Percentiles rank a stretch among this genome's conserved stretches.
Conservation (phyloP, 805 yeast species). For the Candida pseudofarinosa region DNA sequence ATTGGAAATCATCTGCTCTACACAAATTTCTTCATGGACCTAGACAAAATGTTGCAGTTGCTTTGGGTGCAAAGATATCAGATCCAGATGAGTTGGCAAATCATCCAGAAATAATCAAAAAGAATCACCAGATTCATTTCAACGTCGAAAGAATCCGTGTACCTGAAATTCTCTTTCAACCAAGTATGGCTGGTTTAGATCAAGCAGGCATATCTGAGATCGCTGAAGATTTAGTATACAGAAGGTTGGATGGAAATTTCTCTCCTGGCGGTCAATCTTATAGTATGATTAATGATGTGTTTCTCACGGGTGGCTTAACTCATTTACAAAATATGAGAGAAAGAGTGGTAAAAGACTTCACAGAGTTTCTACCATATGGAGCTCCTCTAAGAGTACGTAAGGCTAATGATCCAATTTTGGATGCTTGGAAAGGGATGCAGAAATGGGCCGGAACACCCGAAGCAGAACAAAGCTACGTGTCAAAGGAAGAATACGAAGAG, state of each 20-base stretch:
- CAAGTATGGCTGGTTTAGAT: constrained; percentile 90
- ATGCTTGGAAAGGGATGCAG: constrained; percentile 95
- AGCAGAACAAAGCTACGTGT: constrained; percentile 46
- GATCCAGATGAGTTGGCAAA: constrained; percentile 41
- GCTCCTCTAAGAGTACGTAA: constrained; percentile 55
- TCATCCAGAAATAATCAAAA: constrained; percentile 66
- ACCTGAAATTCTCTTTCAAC: constrained; percentile 90
- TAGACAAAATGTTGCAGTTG: constrained; percentile 64
- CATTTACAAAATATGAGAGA: constrained; percentile 59
- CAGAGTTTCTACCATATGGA: constrained; percentile 65
- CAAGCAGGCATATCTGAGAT: constrained; percentile 91
- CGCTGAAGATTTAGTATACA: constrained; percentile 58
- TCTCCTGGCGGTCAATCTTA: constrained; percentile 50
- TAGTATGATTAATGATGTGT: constrained; percentile 57
- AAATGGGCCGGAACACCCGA: constrained; percentile 59
- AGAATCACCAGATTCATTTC: constrained; percentile 84
- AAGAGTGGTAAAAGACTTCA: constrained; percentile 68
- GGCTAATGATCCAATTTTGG: constrained; percentile 67
- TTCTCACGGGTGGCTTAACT: constrained; percentile 85
- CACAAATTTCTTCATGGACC: constrained; percentile 92
- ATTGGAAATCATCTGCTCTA: constrained; percentile 76
- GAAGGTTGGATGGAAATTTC: constrained; percentile 56
- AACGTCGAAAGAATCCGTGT: constrained; percentile 88
- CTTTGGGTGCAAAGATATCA: constrained; percentile 39
- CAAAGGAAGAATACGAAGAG: constrained; percentile 77